Evolutionary conservation across 345 rosid species (phyloP), one percentile per base, ranked within the genome.

Genomic region (Geranium rotundifolium): DNA sequence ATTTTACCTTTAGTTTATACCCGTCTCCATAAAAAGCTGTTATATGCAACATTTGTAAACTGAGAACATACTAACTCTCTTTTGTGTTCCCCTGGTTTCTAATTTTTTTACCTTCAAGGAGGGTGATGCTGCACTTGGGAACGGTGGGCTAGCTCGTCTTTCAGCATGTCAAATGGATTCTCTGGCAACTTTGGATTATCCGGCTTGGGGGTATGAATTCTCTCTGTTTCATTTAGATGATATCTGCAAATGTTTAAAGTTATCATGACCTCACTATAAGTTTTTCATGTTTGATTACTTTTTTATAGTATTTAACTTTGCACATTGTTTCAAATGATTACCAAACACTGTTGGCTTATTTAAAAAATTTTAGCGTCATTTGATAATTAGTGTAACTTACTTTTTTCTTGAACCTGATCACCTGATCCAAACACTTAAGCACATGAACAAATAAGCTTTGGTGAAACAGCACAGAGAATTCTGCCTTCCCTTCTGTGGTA

Each of bases 131-230:
- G 77, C 79, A 30, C 79, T 80, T 62, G 81, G 84, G 46, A 80
- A 80, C 72, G 84, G 84, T 67, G 84, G 84, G 56, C 81, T 80
- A 67, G 81, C 81, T 69, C 81, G 81, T 69, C 78, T 80, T 67
- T 76, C 81, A 59, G 81, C 84, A 12, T 80, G 84, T 67, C 81
- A 76, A 72, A 74, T 80, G 79, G 84, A 80, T 67, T 80, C 84
- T 63, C 72, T 80, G 46, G 84, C 84, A 59, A 80, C 81, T 57
- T 59, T 80, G 68, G 81, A 80, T 71, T 80, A 80, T 61, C 84
- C 84, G 62, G 84, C 77, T 10, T 75, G 78, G 76, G 84, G 84
- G 81, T 77, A 77, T 55, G 57, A 17, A 3, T 55, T 55, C 49
- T 37, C 34, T 62, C 29, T 52, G 5, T 14, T 54, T 68, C 46